Evolutionary conservation across 2,329 filamentous ascomycete species (phyloP).

Genomic region (Aciculosporium take): DNA sequence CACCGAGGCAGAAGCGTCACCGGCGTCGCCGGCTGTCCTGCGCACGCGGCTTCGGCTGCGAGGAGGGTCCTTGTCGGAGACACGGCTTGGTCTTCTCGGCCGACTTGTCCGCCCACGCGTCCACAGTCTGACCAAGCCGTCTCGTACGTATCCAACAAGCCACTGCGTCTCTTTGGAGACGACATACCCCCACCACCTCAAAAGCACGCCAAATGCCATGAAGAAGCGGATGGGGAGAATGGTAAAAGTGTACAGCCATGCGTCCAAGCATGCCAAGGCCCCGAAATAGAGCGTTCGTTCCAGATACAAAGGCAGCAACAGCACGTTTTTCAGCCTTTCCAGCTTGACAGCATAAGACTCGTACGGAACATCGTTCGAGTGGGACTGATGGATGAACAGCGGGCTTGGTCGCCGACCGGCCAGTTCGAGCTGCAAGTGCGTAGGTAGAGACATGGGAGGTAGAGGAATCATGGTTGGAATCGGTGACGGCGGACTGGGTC

Average conservation of each 20-base stretch:
- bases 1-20: constrained; percentile 2
- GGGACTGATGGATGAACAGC: constrained; percentile 49
- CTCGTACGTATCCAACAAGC: constrained; percentile 63
- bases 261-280: constrained; percentile 78
- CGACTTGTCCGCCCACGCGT: constrained; percentile 33
- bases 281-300: constrained; percentile 82
- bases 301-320: constrained; percentile 66
- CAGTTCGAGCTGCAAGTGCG: constrained; percentile 49
- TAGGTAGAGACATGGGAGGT: constrained; percentile 52
- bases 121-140: constrained; percentile 70
- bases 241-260: constrained; percentile 93
- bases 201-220: constrained; percentile 62
- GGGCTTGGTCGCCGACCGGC: constrained; percentile 48
- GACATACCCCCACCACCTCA: constrained; percentile 64
- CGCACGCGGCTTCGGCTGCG: constrained; percentile 24
- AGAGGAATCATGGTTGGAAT: constrained; percentile 43
- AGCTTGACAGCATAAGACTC: constrained; percentile 89
- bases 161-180: constrained; percentile 57
- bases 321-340: constrained; percentile 77
- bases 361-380: constrained; percentile 52
- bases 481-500: constrained; percentile 28
- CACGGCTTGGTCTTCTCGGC: constrained; percentile 20
- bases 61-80: constrained; percentile 24
- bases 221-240: constrained; percentile 82
- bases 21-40: constrained; percentile 11